Base-by-base conservation (phyloP, 2,329 filamentous ascomycete genomes). In the Cladosporium colombiae region DNA sequence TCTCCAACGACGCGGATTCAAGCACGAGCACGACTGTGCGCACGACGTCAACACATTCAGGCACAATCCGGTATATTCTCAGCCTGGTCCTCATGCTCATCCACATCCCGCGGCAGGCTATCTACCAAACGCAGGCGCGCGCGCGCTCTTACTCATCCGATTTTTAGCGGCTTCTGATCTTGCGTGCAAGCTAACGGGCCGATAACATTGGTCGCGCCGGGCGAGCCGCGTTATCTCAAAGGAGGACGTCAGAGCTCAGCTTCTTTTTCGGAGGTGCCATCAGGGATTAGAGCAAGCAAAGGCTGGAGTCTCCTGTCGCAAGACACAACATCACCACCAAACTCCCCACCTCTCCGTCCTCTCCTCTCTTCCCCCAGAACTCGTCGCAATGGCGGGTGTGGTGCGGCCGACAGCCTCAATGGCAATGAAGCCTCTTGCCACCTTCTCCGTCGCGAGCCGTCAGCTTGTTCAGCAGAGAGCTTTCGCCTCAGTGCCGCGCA, bases 391-490 rank as follows among this genome's bases (percentile, higher is more conserved):
- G 63, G 63, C 56, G 63, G 56, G 55, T 46, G 63, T 60, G 57
- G 55, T 55, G 55, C 55, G 63, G 46, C 33, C 63, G 63, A 59
- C 63, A 37, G 63, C 55, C 49, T 55, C 52, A 31, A 65, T 65
- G 63, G 63, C 65, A 13, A 25, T 66, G 49, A 62, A 33, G 53
- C 62, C 62, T 50, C 21, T 65, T 55, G 56, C 62, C 37, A 49
- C 55, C 68, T 44, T 72, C 71, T 62, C 67, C 68, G 53, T 25
- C 67, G 57, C 62, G 68, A 68, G 67, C 68, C 35, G 66, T 60
- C 62, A 65, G 53, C 29, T 62, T 27, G 58, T 59, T 46, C 57
- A 61, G 53, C 49, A 53, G 58, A 53, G 35, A 61, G 58, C 52
- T 31, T 64, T 53, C 60, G 33, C 58, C 37, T 69, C 62, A 50